These are phyloP conservation scores for Vitis hybrid DNA, from an alignment of 177 flowering plant species.

Conservation along the genomic window DNA sequence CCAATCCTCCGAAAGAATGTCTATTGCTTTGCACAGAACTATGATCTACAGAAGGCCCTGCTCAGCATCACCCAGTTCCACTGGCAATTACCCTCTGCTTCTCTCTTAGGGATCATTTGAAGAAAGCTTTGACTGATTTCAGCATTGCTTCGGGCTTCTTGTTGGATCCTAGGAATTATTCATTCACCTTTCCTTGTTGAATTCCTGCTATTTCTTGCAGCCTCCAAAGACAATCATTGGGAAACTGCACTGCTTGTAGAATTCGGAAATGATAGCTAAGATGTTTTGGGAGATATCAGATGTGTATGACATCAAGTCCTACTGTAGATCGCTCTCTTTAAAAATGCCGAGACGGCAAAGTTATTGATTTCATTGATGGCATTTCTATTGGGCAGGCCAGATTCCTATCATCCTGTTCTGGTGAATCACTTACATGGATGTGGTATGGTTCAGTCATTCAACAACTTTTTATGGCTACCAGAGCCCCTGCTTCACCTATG, in stretches of 20 bases:
- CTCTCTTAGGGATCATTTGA: constrained; percentile 72
- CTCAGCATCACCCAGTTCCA: constrained; percentile 88
- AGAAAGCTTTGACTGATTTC: constrained; percentile 68
- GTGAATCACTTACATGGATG: constrained; percentile 79
- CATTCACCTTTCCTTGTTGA: constrained; percentile 84
- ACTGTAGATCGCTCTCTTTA: constrained; percentile 92
- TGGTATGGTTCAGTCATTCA: constrained; percentile 87
- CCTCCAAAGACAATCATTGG: constrained; percentile 94
- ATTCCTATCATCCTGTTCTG: constrained; percentile 80
- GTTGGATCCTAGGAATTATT: constrained; percentile 67
- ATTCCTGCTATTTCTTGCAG: constrained; percentile 92
- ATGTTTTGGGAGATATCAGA: constrained; percentile 90
- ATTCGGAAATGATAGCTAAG: constrained; percentile 85
- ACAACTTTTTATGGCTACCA: constrained; percentile 70
- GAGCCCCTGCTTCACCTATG: constrained; percentile 85
- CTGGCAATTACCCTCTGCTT: constrained; percentile 86
- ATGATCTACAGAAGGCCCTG: constrained; percentile 88
- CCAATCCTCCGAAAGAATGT: constrained; percentile 95
- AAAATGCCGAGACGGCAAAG: constrained; percentile 85
- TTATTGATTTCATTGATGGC: constrained; percentile 76
- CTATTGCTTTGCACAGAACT: constrained; percentile 91
- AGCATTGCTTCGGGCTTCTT: constrained; percentile 53
- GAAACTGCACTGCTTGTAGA: constrained; percentile 84
- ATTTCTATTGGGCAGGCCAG: constrained; percentile 76
- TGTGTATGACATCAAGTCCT: constrained; percentile 77